Evolutionary conservation across 108 stramenopile species (phyloP).

Genomic region (Skeletonema costatum): DNA sequence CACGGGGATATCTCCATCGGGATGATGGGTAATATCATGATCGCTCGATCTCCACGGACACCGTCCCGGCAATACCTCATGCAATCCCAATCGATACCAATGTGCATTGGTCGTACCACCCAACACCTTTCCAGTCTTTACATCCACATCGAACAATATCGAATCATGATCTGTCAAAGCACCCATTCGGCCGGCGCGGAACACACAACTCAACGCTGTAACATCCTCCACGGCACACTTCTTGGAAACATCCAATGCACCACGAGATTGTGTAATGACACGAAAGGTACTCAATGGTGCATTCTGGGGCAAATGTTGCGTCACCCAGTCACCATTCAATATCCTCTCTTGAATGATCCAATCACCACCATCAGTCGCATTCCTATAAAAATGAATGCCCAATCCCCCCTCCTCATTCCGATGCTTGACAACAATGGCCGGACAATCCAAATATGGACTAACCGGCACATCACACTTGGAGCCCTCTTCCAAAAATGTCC

Average conservation of each 20-base stretch:
- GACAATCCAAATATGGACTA: conserved; percentile 83
- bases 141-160: conserved; percentile 96
- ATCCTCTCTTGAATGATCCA: conserved; percentile 98
- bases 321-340: conserved; percentile 78
- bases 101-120: conserved; percentile 97
- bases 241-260: conserved; percentile 55
- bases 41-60: conserved; percentile 75
- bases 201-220: conserved; percentile 91
- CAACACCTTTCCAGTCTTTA: conserved; percentile 73
- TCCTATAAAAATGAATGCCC: conserved; percentile 95
- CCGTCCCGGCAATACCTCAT: conserved; percentile 54
- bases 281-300: conserved; percentile 98
- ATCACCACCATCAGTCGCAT: conserved; percentile 93
- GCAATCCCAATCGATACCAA: conserved; percentile 93
- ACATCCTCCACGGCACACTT: conserved; percentile 47
- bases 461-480: conserved; percentile 83
- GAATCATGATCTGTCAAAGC: conserved; percentile 96
- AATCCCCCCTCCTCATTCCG: conserved; percentile 98
- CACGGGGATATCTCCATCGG: conserved; percentile 80
- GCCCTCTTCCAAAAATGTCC: conserved; percentile 93
- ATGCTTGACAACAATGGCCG: conserved; percentile 95
- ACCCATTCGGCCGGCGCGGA: conserved; percentile 90
- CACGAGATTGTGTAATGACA: conserved; percentile 92
- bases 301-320: conserved; percentile 77
- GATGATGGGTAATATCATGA: conserved; percentile 69